These are phyloP conservation scores for Eremothecium sinecaudum DNA, from an alignment of 1,139 yeast species.

Conservation along the genomic window DNA sequence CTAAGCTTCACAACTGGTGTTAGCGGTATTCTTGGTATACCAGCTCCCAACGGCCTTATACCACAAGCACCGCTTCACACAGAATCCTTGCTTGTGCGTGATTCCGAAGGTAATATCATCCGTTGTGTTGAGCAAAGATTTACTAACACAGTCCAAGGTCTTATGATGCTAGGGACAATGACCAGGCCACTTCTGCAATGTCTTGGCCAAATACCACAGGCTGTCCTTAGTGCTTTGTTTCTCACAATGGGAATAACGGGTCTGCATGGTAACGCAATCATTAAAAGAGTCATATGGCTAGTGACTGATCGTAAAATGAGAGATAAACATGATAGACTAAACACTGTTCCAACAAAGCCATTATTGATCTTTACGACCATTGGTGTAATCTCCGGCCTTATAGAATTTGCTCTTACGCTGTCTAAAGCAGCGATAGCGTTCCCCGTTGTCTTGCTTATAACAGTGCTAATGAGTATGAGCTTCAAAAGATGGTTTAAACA, in stretches of 20 bases:
- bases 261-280: slow-evolving; percentile 54
- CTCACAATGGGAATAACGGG: slow-evolving; percentile 90
- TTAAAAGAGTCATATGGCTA: slow-evolving; percentile 53
- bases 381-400: slow-evolving; percentile 59
- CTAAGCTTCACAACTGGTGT: slow-evolving; percentile 81
- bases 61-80: slow-evolving; percentile 98
- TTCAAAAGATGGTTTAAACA: slow-evolving; percentile 58
- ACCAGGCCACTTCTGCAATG: slow-evolving; percentile 74
- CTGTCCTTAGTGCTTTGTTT: slow-evolving; percentile 83
- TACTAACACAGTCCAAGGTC: slow-evolving; percentile 77
- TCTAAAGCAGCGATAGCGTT: slow-evolving; percentile 92
- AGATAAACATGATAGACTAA: slow-evolving; percentile 30
- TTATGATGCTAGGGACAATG: slow-evolving; percentile 80
- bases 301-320: slow-evolving; percentile 45
- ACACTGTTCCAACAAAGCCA: slow-evolving; percentile 35
- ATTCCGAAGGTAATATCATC: slow-evolving; percentile 35
- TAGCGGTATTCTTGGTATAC: slow-evolving; percentile 79
- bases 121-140: slow-evolving; percentile 83
- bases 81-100: slow-evolving; percentile 57
- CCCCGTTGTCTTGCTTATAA: slow-evolving; percentile 75
- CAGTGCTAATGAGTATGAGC: slow-evolving; percentile 44
- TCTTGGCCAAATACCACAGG: slow-evolving; percentile 84
- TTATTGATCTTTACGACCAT: slow-evolving; percentile 51
- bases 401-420: slow-evolving; percentile 77
- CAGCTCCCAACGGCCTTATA: slow-evolving; percentile 91